Base-by-base conservation (phyloP, 164 flowering plant genomes). In the Liquidambar formosana region DNA sequence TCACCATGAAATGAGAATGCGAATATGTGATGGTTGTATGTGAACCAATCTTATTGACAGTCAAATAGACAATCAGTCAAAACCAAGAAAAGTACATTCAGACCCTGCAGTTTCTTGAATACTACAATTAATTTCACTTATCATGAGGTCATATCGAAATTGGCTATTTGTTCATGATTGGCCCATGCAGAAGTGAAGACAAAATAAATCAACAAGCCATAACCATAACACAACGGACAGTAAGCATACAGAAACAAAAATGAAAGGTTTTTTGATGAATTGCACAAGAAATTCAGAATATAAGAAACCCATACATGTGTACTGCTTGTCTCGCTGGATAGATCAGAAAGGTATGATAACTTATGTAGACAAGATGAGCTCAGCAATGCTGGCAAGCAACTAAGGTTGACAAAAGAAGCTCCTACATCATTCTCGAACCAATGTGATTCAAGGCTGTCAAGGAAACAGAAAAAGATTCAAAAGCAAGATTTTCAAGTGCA, bases 281-380 rank as follows among this genome's bases (percentile, higher is more conserved):
- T 2, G 58, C 47, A 19, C 21, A 61, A 62, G n/a, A 47, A 70
- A 57, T 21, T 18, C 45, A 8, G n/a, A n/a, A 33, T 6, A 33
- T 33, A 33, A 64, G 46, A 65, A 75, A 68, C 47, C 14, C 84
- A 48, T 87, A 94, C 97, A 69, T 83, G 84, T 69, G 87, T 85
- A 47, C 70, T 57, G 60, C 69, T 73, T 27, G 68, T 72, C 69
- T 76, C 70, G 49, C 51, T 60, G 19, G 86, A 79, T 43, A 93
- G 71, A 77, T 90, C 83, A 57, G 92, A 76, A 66, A 95, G 92
- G 65, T 15, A 11, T 1, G 88, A 83, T 61, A 80, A 71, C 59
- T 82, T 82, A 38, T 89, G 94, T 60, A 93, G 97, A 77, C 98
- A 90, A 58, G 94, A 77, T 11, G 99, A 88, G 76, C 84, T 91